phyloP scores from a whole-genome alignment of 2,329 filamentous ascomycete genomes.

The Alternaria hordeiaustralica region DNA sequence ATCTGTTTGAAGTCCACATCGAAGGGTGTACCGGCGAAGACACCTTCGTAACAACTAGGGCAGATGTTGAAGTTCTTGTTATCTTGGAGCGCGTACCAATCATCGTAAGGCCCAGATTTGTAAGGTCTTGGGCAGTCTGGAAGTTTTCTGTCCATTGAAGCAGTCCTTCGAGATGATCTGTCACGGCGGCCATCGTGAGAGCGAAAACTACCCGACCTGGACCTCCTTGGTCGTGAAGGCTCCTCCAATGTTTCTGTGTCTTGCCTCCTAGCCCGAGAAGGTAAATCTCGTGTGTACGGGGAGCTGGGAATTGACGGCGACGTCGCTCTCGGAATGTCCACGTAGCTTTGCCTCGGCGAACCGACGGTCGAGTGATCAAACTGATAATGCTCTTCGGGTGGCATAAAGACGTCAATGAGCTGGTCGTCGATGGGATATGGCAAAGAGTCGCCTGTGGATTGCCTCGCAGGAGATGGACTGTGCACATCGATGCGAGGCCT shows the following conservation, averaged over 20 bases:
- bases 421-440: conserved; percentile 57
- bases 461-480: conserved; percentile 41
- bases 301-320: conserved; percentile 29
- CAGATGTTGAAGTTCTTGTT: conserved; percentile 80
- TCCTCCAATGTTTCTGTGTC: conserved; percentile 26
- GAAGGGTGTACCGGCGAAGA: conserved; percentile 74
- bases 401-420: conserved; percentile 48
- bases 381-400: conserved; percentile 52
- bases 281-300: conserved; percentile 26
- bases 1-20: conserved; percentile 69
- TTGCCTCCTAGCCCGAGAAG: conserved; percentile 19
- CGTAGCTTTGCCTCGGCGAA: conserved; percentile 29
- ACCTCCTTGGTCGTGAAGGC: conserved; percentile 22
- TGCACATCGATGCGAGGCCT: conserved; percentile 43
- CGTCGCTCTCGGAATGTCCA: conserved; percentile 29
- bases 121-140: conserved; percentile 72
- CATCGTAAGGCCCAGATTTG: conserved; percentile 68
- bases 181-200: conserved; percentile 39
- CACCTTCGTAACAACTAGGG: conserved; percentile 74
- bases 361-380: conserved; percentile 39
- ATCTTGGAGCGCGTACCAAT: conserved; percentile 81
- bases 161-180: conserved; percentile 9
- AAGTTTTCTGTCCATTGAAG: conserved; percentile 30
- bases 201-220: conserved; percentile 35
- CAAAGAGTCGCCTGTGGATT: conserved; percentile 32